Evolutionary conservation across 1,284 basidiomycete genomes (phyloP), one percentile per base, ranked within the genome.

Genomic region (Agaricales sp.): DNA sequence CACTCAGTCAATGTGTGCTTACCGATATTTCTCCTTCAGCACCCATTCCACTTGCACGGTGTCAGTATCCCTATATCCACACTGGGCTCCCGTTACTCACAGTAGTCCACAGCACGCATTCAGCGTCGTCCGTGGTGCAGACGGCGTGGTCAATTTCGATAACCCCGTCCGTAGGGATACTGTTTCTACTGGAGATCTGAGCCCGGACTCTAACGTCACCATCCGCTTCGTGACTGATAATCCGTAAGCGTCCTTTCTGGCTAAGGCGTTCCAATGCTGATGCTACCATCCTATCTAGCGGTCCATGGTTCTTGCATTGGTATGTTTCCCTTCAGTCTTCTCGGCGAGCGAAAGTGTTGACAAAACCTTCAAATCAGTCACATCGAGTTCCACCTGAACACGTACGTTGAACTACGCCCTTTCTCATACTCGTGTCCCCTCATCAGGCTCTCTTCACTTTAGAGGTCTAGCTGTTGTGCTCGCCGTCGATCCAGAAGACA

Each of bases 221-320:
- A 55, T 69, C 23, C 63, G 67, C 19, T 70, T 61, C 46, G 54
- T 55, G 35, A 65, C 68, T 2, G 60, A 70, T 47, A 69, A 70
- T 35, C 24, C 60, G 39, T 41, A 41, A 4, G 6, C 4, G 8
- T 41, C 39, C 18, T 16, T 20, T 41, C 39, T 6, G 62, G 62
- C 25, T 51, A 48, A 21, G 55, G 52, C 48, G 61, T 55, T 1
- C 54, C 26, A 58, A 14, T 14, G 14, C 26, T 30, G 6, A 30
- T 6, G 26, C 6, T 6, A 30, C 6, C 6, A 30, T 14, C 8
- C 49, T 61, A 14, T 6, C 26, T 16, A 41, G 39, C 0, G 67
- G 68, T 2, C 60, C 67, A 26, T 73, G 70, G 72, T 66, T 73
- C 50, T 52, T 73, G 54, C 71, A 73, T 53, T 73, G 75, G 53